These are phyloP conservation scores for Podospora conica DNA, from an alignment of 495 filamentous ascomycete genomes.

Conservation along the genomic window DNA sequence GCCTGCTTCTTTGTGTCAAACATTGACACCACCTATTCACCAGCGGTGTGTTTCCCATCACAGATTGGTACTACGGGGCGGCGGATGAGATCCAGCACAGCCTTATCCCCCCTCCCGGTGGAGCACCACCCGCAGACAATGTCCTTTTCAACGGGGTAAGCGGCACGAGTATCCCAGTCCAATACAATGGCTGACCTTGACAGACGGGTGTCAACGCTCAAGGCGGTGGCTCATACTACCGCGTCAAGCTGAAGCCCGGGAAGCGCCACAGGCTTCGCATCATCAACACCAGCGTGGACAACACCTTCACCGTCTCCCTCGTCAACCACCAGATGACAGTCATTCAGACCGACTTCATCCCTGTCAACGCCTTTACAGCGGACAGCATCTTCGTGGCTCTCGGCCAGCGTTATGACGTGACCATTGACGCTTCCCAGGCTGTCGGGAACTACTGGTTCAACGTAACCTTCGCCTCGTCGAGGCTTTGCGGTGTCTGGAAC, in stretches of 20 bases:
- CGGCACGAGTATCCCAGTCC: too few species aligned
- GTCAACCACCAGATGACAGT: slow-evolving; percentile 42
- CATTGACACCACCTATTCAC: neutral
- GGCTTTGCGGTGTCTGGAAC: slow-evolving; percentile 1
- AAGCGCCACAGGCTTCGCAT: slow-evolving; percentile 44
- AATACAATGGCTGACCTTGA: neutral
- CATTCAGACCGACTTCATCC: slow-evolving; percentile 36
- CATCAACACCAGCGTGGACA: slow-evolving; percentile 43
- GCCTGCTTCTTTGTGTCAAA: neutral
- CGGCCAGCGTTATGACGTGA: slow-evolving; percentile 60
- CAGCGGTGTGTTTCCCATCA: slow-evolving; percentile 40
- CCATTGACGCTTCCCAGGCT: slow-evolving; percentile 49
- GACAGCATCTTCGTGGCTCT: slow-evolving; percentile 46
- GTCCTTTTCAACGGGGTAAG: slow-evolving; percentile 23
- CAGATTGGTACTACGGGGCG: slow-evolving; percentile 41
- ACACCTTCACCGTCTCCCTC: slow-evolving; percentile 23
- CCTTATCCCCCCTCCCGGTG: slow-evolving; percentile 8
- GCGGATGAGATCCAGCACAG: slow-evolving; percentile 19
- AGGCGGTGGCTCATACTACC: slow-evolving; percentile 18
- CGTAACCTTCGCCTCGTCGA: slow-evolving; percentile 4
- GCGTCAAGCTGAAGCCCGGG: slow-evolving; percentile 26
- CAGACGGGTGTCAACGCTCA: slow-evolving; percentile 27
- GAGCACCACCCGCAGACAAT: slow-evolving; percentile 12
- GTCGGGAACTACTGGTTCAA: slow-evolving; percentile 12
- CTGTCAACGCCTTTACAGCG: slow-evolving; percentile 38